phyloP scores from a whole-genome alignment of 2,329 filamentous ascomycete species.

The Talaromyces sp. region DNA sequence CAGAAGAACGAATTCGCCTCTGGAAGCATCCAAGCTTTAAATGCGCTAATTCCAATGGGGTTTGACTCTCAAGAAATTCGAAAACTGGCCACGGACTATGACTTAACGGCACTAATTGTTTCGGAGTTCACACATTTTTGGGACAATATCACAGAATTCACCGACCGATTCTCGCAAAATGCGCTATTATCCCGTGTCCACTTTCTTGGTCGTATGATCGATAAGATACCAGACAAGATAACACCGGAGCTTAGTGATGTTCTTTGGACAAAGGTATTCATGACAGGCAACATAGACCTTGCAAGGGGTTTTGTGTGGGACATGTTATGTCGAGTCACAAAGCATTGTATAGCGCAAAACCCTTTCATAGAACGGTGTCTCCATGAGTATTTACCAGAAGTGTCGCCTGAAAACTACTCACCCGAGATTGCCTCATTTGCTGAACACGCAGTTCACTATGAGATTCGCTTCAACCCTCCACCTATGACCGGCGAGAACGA shows the following conservation, averaged over 20 bases:
- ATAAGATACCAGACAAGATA: constrained; percentile 59
- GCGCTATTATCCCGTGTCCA: constrained; percentile 52
- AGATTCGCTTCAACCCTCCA: constrained; percentile 56
- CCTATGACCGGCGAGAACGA: constrained; percentile 37
- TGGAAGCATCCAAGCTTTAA: constrained; percentile 67
- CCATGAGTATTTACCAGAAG: constrained; percentile 35
- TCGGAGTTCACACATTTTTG: constrained; percentile 60
- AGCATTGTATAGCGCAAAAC: constrained; percentile 26
- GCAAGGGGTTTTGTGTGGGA: constrained; percentile 68
- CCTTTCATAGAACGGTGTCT: constrained; percentile 42
- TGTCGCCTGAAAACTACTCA: constrained; percentile 36
- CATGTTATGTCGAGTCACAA: constrained; percentile 49
- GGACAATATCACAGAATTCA: constrained; percentile 39
- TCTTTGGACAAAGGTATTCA: constrained; percentile 72
- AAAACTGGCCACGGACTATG: constrained; percentile 56
- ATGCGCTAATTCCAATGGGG: constrained; percentile 33
- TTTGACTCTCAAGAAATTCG: constrained; percentile 51
- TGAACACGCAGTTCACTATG: constrained; percentile 38
- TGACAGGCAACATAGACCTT: constrained; percentile 54
- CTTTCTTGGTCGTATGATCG: constrained; percentile 57
- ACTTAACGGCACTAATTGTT: constrained; percentile 58
- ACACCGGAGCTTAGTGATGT: constrained; percentile 56
- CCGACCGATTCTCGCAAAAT: constrained; percentile 34
- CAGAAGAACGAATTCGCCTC: constrained; percentile 60
- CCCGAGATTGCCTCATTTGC: constrained; percentile 39